These are phyloP conservation scores for Microthlaspi erraticum DNA, from an alignment of 345 rosid species.

Conservation along the genomic window DNA sequence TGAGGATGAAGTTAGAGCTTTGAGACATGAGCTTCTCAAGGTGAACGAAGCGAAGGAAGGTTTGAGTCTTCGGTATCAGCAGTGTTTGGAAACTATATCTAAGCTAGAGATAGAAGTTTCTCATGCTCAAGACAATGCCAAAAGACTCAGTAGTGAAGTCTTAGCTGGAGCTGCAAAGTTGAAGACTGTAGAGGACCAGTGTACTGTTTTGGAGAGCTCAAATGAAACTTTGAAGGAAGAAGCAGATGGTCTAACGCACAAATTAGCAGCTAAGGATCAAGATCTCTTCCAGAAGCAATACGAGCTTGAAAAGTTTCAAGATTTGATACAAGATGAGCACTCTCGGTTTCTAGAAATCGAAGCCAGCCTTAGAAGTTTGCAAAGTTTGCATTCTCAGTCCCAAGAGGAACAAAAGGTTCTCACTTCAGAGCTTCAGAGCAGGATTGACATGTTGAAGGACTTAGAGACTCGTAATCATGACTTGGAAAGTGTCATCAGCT, in stretches of 20 bases:
- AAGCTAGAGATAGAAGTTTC: constrained; percentile 66
- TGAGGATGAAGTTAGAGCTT: constrained; percentile 62
- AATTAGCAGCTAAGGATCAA: constrained; percentile 67
- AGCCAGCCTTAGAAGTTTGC: constrained; percentile 57
- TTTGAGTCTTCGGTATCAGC: constrained; percentile 54
- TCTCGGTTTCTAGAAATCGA: constrained; percentile 67
- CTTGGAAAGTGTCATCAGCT: constrained; percentile 61
- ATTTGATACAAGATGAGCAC: constrained; percentile 62
- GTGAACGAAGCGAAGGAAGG: constrained; percentile 71
- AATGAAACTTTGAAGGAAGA: constrained; percentile 72
- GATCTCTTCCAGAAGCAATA: constrained; percentile 72
- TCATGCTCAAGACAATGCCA: constrained; percentile 57
- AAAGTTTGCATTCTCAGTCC: constrained; percentile 57
- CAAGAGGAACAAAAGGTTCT: constrained; percentile 71
- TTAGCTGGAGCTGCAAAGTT: constrained; percentile 56
- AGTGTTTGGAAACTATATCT: constrained; percentile 72
- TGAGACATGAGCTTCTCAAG: constrained; percentile 60
- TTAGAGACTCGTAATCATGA: constrained; percentile 55
- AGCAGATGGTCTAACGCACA: constrained; percentile 62
- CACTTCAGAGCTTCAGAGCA: constrained; percentile 67
- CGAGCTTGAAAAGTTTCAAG: constrained; percentile 63
- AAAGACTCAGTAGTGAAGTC: constrained; percentile 64
- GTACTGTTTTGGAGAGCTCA: constrained; percentile 61
- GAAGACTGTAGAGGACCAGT: constrained; percentile 63
- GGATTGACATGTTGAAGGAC: constrained; percentile 59